Conservation (phyloP, 148 eudicot species). For the Rhododendron ovatum region DNA sequence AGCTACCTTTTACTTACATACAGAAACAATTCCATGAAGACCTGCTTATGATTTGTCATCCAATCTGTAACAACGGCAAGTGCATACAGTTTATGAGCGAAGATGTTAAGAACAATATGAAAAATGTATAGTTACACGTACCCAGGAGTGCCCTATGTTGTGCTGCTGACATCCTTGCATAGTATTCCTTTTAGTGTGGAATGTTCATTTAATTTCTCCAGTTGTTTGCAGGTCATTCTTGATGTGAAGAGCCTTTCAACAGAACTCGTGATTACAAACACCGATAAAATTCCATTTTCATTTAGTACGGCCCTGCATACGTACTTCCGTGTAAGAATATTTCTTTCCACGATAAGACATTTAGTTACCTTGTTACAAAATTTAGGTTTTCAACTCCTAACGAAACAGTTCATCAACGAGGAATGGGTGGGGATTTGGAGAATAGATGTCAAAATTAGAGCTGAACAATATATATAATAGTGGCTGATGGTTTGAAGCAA, state of each 20-base stretch:
- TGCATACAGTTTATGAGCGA: not conserved
- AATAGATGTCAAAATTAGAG: not conserved
- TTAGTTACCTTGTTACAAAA: not conserved
- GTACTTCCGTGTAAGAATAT: slow-evolving; percentile 68
- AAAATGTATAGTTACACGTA: not conserved
- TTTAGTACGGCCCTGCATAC: slow-evolving; percentile 95
- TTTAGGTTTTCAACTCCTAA: not conserved
- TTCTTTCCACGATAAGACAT: slow-evolving; percentile 5
- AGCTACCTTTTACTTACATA: not conserved
- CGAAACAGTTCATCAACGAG: not conserved
- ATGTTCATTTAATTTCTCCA: slow-evolving; percentile 6
- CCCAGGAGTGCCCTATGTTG: not conserved
- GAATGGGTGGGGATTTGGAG: not conserved
- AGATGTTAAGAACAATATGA: not conserved
- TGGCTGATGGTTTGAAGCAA: not conserved
- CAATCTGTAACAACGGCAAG: not conserved
- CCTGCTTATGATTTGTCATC: not conserved
- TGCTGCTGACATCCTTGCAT: not conserved
- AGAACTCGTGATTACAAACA: slow-evolving; percentile 72
- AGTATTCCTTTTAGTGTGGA: not conserved
- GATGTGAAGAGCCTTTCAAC: slow-evolving; percentile 79
- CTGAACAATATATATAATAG: not conserved
- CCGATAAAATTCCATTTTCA: slow-evolving; percentile 73
- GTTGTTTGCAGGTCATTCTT: slow-evolving; percentile 62
- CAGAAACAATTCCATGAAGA: not conserved